phyloP scores from a whole-genome alignment of 1,284 basidiomycete species.

The Trametes sp. region DNA sequence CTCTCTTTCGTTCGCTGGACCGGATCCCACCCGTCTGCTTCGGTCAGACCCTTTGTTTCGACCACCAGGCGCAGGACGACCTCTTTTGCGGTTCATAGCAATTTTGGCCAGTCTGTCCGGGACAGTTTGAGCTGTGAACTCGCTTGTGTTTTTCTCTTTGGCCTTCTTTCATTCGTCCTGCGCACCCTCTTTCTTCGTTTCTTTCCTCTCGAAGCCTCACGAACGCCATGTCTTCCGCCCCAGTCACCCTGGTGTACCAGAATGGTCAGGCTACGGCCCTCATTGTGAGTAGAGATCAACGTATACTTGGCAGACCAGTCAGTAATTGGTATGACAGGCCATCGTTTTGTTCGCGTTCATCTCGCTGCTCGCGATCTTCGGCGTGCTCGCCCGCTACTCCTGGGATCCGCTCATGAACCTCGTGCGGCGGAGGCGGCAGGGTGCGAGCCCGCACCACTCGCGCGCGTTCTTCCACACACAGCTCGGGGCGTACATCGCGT shows the following conservation, averaged over 20 bases:
- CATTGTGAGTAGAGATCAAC: conserved; percentile 48
- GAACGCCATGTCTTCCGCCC: conserved; percentile 33
- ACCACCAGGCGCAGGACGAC: conserved; percentile 47
- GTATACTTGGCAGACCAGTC: background rate
- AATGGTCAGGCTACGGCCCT: conserved; percentile 48
- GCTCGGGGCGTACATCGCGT: conserved; percentile 69
- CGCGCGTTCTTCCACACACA: conserved; percentile 74
- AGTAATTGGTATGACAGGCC: conserved; percentile 42
- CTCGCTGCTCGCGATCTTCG: conserved; percentile 56
- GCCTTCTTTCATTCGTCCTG: conserved; percentile 20
- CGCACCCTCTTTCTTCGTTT: conserved; percentile 22
- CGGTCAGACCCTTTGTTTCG: conserved; percentile 43
- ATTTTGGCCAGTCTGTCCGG: conserved; percentile 45
- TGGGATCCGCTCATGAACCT: conserved; percentile 48
- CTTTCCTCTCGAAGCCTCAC: conserved; percentile 16
- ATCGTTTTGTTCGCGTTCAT: conserved; percentile 61
- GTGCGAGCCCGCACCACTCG: conserved; percentile 44
- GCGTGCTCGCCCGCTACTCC: conserved; percentile 52
- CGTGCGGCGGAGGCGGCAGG: conserved; percentile 31
- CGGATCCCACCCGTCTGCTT: conserved; percentile 50
- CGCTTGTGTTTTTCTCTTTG: conserved; percentile 28
- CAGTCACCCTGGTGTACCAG: conserved; percentile 33
- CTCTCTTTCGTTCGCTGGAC: conserved; percentile 48
- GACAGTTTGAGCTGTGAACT: conserved; percentile 39
- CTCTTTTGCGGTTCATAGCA: conserved; percentile 39